Base-by-base conservation (phyloP, 495 filamentous ascomycete species). In the Neurospora sublineolata region DNA sequence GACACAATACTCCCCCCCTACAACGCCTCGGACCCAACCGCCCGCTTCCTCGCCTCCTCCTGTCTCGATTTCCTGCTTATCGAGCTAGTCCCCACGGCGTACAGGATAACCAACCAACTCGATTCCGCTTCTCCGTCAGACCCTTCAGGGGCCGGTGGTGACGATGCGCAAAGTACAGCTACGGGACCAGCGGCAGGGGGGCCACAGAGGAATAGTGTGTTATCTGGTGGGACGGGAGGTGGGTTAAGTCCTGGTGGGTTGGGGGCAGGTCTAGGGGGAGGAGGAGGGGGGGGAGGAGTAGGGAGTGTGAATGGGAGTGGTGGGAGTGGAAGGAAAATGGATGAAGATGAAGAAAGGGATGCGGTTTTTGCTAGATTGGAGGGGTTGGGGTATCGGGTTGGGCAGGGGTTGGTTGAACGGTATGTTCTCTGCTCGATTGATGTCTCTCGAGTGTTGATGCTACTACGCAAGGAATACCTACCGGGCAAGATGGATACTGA, bases 61-160 rank as follows among this genome's bases (percentile, higher is more conserved):
- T 92, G 90, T 73, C 87, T 98, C 71, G 95, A 99, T 77, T 89
- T 99, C 73, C 89, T 99, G 16, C 86, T 99, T 73, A 97, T 99
- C 76, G 95, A 99, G 83, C 86, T 99, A 68, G 95, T 99, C 36
- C 95, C 95, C 60, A 91, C 97, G 87, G 92, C 96, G 4, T 93
- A 95, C 80, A 88, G 95, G 69, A 80, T 98, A 38, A 86, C 88
- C 14, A 81, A 84, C 76, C 84, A 90, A 73, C 81, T 90, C 8
- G 84, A 86, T 69, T 75, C 77, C 37, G 74, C 78, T 2, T 16
- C 27, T 7, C 16, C 27, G 3, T 37, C 60, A 18, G 69, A 70
- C 1, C 8, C 6, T 8, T 72, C 38, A 14, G 77, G 60, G 30
- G 40, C 72, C 38, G 46, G 16, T 71, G 67, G 27, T 30, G 52